These are phyloP conservation scores for Phellopilus nigrolimitatus DNA, from an alignment of 1,284 basidiomycete genomes.

Conservation along the genomic window DNA sequence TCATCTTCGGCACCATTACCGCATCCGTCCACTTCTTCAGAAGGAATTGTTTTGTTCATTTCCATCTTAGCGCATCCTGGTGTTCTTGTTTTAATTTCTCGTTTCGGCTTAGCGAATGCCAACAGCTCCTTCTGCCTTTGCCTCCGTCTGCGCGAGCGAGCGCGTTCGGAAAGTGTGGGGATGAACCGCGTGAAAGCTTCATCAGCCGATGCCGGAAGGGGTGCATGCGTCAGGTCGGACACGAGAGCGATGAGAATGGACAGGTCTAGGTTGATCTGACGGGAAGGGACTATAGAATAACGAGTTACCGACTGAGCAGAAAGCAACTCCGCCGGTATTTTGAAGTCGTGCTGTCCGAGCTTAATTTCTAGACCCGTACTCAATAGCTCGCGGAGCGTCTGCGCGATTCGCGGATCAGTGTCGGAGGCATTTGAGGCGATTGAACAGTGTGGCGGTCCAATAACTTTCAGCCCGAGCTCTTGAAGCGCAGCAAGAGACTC, in stretches of 20 bases:
- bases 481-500: background rate
- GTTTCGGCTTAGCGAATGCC: constrained; percentile 1
- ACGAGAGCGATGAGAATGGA: constrained; percentile 79
- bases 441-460: background rate
- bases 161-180: constrained; percentile 47
- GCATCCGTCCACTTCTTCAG: background rate
- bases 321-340: constrained; percentile 21
- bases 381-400: constrained; percentile 52
- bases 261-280: constrained; percentile 71
- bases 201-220: constrained; percentile 50
- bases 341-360: constrained; percentile 53
- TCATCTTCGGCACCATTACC: constrained; percentile 21
- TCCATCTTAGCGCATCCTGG: constrained; percentile 5
- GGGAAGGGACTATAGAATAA: too few species aligned
- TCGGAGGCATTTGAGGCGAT: constrained; percentile 26
- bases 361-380: constrained; percentile 62
- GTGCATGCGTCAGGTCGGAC: constrained; percentile 75
- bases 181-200: constrained; percentile 62
- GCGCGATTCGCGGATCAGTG: constrained; percentile 53
- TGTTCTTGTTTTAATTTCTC: background rate
- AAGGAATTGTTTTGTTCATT: background rate
- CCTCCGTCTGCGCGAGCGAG: constrained; percentile 49
- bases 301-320: too few species aligned
- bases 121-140: constrained; percentile 16
- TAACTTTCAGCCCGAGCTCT: constrained; percentile 1